Conservation (phyloP, 2,329 filamentous ascomycete species). For the Penicillium glabrum region DNA sequence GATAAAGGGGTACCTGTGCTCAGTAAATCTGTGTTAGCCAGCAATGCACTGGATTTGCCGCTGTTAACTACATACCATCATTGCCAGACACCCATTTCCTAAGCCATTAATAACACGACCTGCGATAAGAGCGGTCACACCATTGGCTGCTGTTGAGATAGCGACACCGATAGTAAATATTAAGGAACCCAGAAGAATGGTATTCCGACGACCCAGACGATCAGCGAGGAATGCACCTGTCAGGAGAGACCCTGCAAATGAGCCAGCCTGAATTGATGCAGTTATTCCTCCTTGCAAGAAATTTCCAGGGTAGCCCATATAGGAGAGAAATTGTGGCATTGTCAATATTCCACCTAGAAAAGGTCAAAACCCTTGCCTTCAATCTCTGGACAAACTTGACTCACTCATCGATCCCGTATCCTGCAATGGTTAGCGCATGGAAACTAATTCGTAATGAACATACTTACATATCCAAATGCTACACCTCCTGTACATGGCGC, state of each 20-base stretch:
- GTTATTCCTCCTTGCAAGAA: constrained; percentile 41
- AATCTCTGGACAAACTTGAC: background rate
- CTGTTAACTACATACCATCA: constrained; percentile 11
- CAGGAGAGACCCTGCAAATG: constrained; percentile 46
- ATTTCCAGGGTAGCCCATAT: constrained; percentile 26
- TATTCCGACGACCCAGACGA: constrained; percentile 43
- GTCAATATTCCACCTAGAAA: constrained; percentile 14
- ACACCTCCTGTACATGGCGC: constrained; percentile 26
- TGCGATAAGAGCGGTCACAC: constrained; percentile 29
- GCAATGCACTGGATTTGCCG: background rate
- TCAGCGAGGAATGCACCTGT: constrained; percentile 49
- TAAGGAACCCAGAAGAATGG: constrained; percentile 45
- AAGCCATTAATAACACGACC: constrained; percentile 34
- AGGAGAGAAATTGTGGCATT: constrained; percentile 24
- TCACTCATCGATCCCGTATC: constrained; percentile 11
- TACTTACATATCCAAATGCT: constrained; percentile 27
- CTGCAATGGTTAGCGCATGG: background rate
- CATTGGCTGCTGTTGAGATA: constrained; percentile 25
- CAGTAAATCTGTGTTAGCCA: background rate
- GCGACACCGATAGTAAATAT: constrained; percentile 50
- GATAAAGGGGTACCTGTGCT: constrained; percentile 7
- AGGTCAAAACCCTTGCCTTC: background rate
- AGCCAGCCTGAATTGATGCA: constrained; percentile 52
- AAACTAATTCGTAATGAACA: background rate
- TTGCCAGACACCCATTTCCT: constrained; percentile 24